Percentiles rank a stretch among this genome's conserved stretches.
These are phyloP conservation scores for Podaxis carcinomalis DNA, from an alignment of 768 basidiomycete species.

Conservation along the genomic window DNA sequence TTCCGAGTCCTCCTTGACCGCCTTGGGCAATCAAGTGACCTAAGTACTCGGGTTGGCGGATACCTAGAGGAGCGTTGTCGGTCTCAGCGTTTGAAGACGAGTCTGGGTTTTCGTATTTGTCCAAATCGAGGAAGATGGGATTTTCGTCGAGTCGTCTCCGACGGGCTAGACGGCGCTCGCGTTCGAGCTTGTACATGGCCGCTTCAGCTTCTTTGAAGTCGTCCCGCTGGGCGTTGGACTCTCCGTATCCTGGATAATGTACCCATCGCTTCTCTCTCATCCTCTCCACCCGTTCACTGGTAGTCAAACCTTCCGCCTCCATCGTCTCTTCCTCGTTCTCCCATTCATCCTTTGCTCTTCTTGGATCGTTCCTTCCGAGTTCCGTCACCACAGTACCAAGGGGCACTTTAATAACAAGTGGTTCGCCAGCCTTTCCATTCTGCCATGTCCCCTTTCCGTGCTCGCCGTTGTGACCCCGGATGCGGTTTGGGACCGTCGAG, in stretches of 20 bases:
- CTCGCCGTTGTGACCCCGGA: constrained; percentile 62
- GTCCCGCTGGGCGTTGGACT: constrained; percentile 58
- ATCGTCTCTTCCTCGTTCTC: constrained; percentile 66
- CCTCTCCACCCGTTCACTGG: constrained; percentile 46
- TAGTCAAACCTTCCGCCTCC: constrained; percentile 32
- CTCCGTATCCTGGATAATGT: constrained; percentile 69
- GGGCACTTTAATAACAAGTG: constrained; percentile 77
- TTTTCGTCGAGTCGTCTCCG: constrained; percentile 33
- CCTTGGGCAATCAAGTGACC: constrained; percentile 73
- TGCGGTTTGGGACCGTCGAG: constrained; percentile 61
- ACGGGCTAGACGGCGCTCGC: constrained; percentile 47
- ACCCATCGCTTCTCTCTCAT: constrained; percentile 71
- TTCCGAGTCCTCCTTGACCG: constrained; percentile 81
- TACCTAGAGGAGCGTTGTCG: constrained; percentile 62
- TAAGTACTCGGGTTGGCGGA: constrained; percentile 43
- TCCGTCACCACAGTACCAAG: constrained; percentile 87
- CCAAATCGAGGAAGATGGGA: constrained; percentile 60
- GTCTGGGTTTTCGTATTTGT: constrained; percentile 41
- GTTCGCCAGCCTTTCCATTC: constrained; percentile 72
- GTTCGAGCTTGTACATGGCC: constrained; percentile 54
- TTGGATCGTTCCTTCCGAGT: constrained; percentile 60
- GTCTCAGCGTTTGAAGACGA: constrained; percentile 15
- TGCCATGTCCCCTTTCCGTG: constrained; percentile 85
- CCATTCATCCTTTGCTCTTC: constrained; percentile 64
- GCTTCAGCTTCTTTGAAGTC: constrained; percentile 71